Base-by-base conservation (phyloP, 768 basidiomycete genomes). In the Trametes villosa region DNA sequence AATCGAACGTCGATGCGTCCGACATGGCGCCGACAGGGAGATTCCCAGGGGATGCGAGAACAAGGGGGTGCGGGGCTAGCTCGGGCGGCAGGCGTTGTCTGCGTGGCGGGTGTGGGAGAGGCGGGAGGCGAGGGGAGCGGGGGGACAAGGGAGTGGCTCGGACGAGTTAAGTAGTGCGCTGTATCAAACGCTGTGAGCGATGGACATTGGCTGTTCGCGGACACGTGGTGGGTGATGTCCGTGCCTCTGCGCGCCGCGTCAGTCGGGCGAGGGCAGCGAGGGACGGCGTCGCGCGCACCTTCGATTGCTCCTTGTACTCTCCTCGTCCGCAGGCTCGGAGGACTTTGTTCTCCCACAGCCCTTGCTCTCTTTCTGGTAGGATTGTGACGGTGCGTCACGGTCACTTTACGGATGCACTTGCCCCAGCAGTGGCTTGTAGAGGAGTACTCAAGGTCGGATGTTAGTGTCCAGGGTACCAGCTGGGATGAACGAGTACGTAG, bases 1-100 rank as follows among this genome's bases (percentile, higher is more conserved):
- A 77, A 65, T 94, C 88, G 72, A 94, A 96, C 24, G 92, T 90
- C 47, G 92, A 89, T 82, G 83, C 83, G 70, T 29, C 49, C 11
- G 59, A 53, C 49, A 60, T 62, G 52, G 24, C 44, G 30, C 41
- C 27, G 36, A 12, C 36, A 24, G n/a, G 42, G 18, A 20, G 27
- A 26, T 48, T 29, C 34, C 33, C 17, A 34, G 33, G 34, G 15
- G 9, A 38, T 38, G 6, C 13, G 36, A 17, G 18, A 29, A 36
- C 22, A 48, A 48, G 47, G 55, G 9, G 24, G 29, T 5, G 47
- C 46, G 55, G 55, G 17, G 18, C 29, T 38, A 48, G 55, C 17
- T 46, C 42, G 41, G 53, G 24, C 6, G 29, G n/a, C 4, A 4
- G 7, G 4, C 36, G 36, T 38, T 47, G 54, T 29, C 13, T 36